Evolutionary conservation across 805 yeast genomes (phyloP).

Genomic region (Candida arabinofermentans): DNA sequence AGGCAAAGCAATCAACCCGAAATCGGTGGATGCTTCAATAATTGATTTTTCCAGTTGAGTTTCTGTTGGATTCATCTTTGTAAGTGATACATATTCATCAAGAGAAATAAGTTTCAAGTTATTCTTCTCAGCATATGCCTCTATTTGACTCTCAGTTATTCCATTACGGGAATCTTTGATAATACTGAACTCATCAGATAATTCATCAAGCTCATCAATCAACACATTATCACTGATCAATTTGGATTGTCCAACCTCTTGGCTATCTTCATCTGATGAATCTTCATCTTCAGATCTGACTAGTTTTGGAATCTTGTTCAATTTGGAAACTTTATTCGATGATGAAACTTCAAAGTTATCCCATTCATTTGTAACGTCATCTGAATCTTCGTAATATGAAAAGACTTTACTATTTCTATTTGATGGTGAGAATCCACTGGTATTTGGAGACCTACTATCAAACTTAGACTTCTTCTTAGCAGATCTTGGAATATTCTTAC

Average conservation of each 20-base stretch:
- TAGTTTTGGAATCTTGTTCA: conserved; percentile 20
- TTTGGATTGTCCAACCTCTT: conserved; percentile 3
- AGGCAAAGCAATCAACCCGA: conserved; percentile 25
- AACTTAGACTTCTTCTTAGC: conserved; percentile 5
- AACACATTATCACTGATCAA: conserved; percentile 8
- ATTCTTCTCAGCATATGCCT: conserved; percentile 28
- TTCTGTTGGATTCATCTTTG: not conserved
- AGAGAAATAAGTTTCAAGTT: conserved; percentile 14
- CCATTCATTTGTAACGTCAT: conserved; percentile 21
- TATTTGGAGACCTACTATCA: conserved; percentile 6
- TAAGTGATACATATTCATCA: not conserved
- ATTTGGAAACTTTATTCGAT: conserved; percentile 6
- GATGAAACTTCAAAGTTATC: conserved; percentile 20
- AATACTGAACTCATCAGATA: conserved; percentile 8
- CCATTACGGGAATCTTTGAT: conserved; percentile 4
- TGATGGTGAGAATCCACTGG: conserved; percentile 13
- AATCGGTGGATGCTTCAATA: conserved; percentile 21
- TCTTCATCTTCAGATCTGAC: conserved; percentile 19
- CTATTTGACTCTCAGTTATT: conserved; percentile 18
- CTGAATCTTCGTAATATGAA: conserved; percentile 23
- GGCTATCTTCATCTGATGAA: conserved; percentile 14
- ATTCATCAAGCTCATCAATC: conserved; percentile 19
- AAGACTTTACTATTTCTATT: conserved; percentile 11
- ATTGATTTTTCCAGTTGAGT: conserved; percentile 14
- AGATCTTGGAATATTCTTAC: conserved; percentile 1